Conservation (phyloP, 2,329 filamentous ascomycete species). For the Penicillium sp. region DNA sequence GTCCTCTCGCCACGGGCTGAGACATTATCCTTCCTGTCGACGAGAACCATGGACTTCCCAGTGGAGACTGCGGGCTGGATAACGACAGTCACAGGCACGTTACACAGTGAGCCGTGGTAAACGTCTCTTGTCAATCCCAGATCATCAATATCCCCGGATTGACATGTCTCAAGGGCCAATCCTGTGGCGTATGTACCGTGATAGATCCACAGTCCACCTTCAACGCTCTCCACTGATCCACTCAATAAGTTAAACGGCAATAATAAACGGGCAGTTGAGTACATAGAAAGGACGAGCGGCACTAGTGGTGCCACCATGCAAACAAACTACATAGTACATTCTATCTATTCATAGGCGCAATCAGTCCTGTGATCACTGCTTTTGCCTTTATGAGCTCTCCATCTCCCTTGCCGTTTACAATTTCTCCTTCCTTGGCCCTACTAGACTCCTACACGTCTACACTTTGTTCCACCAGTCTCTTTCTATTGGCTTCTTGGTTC, state of each 20-base stretch:
- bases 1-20: constrained; percentile 10
- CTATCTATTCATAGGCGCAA: constrained; percentile 9
- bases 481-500: constrained; percentile 4
- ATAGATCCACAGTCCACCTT: constrained; percentile 1
- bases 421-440: constrained; percentile 1
- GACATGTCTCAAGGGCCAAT: constrained; percentile 7
- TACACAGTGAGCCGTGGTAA: background rate
- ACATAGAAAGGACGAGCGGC: constrained; percentile 1
- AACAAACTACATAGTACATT: constrained; percentile 8
- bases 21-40: constrained; percentile 17
- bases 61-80: constrained; percentile 5
- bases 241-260: background rate
- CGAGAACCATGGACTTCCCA: constrained; percentile 7
- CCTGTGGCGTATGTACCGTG: constrained; percentile 9
- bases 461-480: background rate
- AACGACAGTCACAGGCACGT: constrained; percentile 8
- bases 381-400: constrained; percentile 11
- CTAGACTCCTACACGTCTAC: background rate
- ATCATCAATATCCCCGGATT: constrained; percentile 17
- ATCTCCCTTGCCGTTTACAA: constrained; percentile 5
- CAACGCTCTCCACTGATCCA: background rate
- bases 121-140: background rate
- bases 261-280: background rate
- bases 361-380: constrained; percentile 17
- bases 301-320: constrained; percentile 13